Evolutionary conservation across 1,139 yeast species (phyloP).

Genomic region (Candida sp.): DNA sequence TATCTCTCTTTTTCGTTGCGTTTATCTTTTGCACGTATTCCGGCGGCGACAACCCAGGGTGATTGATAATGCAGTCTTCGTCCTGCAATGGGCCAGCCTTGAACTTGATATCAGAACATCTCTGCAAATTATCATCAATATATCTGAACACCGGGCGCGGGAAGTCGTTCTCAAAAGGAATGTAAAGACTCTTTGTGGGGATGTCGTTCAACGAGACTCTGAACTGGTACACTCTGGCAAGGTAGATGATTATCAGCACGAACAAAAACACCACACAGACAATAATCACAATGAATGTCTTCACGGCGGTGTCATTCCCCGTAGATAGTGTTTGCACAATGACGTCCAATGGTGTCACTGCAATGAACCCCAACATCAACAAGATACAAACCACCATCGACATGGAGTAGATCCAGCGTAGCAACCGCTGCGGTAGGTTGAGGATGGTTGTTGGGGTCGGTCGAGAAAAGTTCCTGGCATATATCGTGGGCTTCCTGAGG

Average conservation of each 20-base stretch:
- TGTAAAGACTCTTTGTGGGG: constrained; percentile 65
- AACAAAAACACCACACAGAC: constrained; percentile 68
- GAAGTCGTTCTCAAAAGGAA: constrained; percentile 71
- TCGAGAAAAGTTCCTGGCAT: constrained; percentile 6
- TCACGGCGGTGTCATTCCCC: constrained; percentile 59
- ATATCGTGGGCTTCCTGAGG: constrained; percentile 9
- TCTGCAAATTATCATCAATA: constrained; percentile 42
- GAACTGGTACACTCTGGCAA: constrained; percentile 59
- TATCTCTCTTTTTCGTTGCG: constrained; percentile 3
- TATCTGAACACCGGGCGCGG: constrained; percentile 50
- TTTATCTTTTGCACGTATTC: constrained; percentile 38
- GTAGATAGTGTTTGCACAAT: constrained; percentile 62
- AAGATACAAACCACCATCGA: constrained; percentile 55
- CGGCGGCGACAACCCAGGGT: constrained; percentile 66
- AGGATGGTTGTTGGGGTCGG: constrained; percentile 14
- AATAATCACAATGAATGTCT: constrained; percentile 75
- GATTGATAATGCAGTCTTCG: constrained; percentile 46
- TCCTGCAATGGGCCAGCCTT: constrained; percentile 54
- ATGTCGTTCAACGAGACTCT: constrained; percentile 70
- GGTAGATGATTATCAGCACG: constrained; percentile 49
- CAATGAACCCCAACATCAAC: constrained; percentile 57
- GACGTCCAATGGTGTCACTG: constrained; percentile 79
- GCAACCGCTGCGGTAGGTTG: constrained; percentile 38
- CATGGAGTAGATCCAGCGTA: constrained; percentile 58
- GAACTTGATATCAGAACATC: constrained; percentile 49